These are phyloP conservation scores for Scleromitrula shiraiana DNA, from an alignment of 2,329 filamentous ascomycete species.

Conservation along the genomic window DNA sequence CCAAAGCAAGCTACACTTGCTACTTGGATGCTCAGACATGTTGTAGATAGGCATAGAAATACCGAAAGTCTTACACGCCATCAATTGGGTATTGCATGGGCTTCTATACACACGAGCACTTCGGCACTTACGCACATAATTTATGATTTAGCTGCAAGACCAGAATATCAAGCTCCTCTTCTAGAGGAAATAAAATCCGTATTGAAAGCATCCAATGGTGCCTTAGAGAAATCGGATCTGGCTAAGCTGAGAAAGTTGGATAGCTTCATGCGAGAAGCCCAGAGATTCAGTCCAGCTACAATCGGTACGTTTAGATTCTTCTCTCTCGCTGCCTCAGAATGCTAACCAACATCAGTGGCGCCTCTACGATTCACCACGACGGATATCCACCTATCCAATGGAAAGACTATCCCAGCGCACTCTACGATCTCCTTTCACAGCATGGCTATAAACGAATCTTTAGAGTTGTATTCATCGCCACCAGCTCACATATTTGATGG, in stretches of 20 bases:
- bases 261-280: not conserved
- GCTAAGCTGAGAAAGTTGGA: not conserved
- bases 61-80: no score
- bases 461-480: no score
- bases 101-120: slow-evolving; percentile 45
- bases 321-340: no score
- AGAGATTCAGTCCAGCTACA: not conserved
- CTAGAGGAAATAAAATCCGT: not conserved
- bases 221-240: not conserved
- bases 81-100: no score
- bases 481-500: slow-evolving; percentile 22
- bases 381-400: slow-evolving; percentile 26
- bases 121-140: slow-evolving; percentile 35
- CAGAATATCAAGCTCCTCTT: not conserved
- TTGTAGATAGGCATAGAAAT: no score
- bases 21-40: no score
- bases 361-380: slow-evolving; percentile 11
- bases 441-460: no score
- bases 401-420: slow-evolving; percentile 13
- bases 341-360: no score
- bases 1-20: no score
- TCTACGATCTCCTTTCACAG: no score
- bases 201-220: not conserved
- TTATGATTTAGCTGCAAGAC: not conserved
- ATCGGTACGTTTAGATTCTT: slow-evolving; percentile 22